Conservation (phyloP, 108 stramenopile species). For the Aurantiochytrium sp. region DNA sequence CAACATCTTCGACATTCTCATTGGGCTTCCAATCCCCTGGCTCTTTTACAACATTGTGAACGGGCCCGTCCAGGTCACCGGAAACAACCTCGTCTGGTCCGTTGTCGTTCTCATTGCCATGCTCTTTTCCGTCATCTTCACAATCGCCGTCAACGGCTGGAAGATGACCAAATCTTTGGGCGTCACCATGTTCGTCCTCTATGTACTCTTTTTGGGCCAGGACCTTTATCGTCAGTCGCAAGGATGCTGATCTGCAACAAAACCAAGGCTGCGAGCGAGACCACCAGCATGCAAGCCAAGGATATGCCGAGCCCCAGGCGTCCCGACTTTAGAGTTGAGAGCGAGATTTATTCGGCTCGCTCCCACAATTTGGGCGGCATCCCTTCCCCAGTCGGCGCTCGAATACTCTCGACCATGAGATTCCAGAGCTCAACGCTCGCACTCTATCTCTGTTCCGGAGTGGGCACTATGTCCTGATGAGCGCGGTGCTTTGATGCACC, state of each 20-base stretch:
- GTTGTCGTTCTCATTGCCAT: not conserved
- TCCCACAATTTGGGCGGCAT: too few species aligned
- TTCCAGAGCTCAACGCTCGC: too few species aligned
- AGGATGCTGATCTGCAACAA: not conserved
- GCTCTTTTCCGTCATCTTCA: slow-evolving; percentile 57
- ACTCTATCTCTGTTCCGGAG: too few species aligned
- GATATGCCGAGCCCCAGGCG: too few species aligned
- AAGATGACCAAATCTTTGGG: slow-evolving; percentile 71
- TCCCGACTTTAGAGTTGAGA: too few species aligned
- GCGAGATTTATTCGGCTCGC: too few species aligned
- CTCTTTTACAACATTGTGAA: slow-evolving; percentile 18
- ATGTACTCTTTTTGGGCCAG: slow-evolving; percentile 65
- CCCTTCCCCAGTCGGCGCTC: too few species aligned
- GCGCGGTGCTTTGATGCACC: too few species aligned
- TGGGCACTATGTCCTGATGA: too few species aligned
- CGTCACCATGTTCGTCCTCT: slow-evolving; percentile 66
- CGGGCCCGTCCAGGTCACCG: not conserved
- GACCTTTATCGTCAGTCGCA: slow-evolving; percentile 39
- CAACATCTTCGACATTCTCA: slow-evolving; percentile 55
- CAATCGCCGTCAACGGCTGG: slow-evolving; percentile 72
- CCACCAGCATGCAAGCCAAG: too few species aligned
- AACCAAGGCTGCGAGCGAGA: too few species aligned
- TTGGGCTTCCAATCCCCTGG: slow-evolving; percentile 58
- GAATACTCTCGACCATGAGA: too few species aligned
- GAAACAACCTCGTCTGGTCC: not conserved